Base-by-base conservation (phyloP, 495 filamentous ascomycete genomes). In the Podospora australis region DNA sequence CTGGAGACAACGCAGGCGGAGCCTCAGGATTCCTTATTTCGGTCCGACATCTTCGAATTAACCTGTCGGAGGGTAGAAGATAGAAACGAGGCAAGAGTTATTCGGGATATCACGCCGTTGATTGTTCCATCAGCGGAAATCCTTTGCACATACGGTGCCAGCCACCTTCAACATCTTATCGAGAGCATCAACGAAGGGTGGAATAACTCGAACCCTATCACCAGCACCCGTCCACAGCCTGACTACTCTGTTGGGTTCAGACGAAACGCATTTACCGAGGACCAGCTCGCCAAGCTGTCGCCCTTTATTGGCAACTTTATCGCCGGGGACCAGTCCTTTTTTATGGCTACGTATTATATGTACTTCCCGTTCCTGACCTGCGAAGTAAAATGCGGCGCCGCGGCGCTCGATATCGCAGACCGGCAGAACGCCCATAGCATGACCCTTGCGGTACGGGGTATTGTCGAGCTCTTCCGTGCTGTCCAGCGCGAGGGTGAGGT, bases 101-200 rank as follows among this genome's bases (percentile, higher is more conserved):
- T 49, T 44, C 16, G 21, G 47, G 30, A 49, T 21, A 48, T 44
- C 14, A 36, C 21, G 30, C 20, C 48, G 49, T 25, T 36, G 48
- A 57, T 58, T 58, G 46, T 59, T 56, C 58, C 58, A 29, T 34
- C 26, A 19, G 43, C 1, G 26, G 26, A 35, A 35, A n/a, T 2
- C 4, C 30, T 35, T 1, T 11, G 13, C 5, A 11, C 16, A 3
- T 22, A 22, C 1, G 6, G 16, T 9, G 25, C 8, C 1, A 23
- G 25, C 2, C 10, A 24, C 14, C 20, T 25, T 9, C 45, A 68
- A 20, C 6, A 21, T 51, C 50, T 74, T 10, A 55, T 53, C 11
- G 69, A 76, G 50, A 69, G 63, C 47, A 56, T 69, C 29, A 71
- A 75, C 52, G 65, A 71, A 59, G 58, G 53, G 34, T 77, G 66